Base-by-base conservation (phyloP, 176 grass and related monocot species). In the Areca catechu region DNA sequence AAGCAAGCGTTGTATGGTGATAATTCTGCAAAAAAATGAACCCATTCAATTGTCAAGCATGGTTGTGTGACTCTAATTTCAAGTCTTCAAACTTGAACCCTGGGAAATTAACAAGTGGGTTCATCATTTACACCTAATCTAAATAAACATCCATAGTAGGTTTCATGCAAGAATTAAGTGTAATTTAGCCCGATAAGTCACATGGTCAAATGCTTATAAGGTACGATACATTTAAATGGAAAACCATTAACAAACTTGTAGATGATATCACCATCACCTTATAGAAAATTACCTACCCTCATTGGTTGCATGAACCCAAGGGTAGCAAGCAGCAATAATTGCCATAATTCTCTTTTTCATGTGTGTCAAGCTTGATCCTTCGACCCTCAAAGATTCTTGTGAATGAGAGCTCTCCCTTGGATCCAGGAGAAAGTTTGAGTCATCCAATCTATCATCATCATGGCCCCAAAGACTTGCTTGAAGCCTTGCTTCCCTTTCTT, bases 221-320 rank as follows among this genome's bases (percentile, higher is more conserved):
- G 7, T 10, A 34, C 30, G 7, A 34, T 34, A 34, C 1, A 34
- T 34, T 34, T 34, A 9, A 34, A 34, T 34, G 30, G 30, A 34
- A 4, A 25, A 25, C 24, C 24, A 25, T 25, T 25, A 25, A 25
- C 30, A 34, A 34, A 9, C 7, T 34, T 64, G 16, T 22, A 55
- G 28, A 19, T 58, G 7, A 0, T 54, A 48, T 22, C 52, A 56
- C 17, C 71, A 73, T 48, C 51, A 51, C 4, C 24, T 25, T 25
- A 25, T n/a, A 37, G 20, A 24, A 52, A 60, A 51, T 7, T 7
- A 18, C 63, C 22, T 52, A 96, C 93, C 93, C 91, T 97, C 93
- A 65, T 85, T 88, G 19, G 83, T 97, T 7, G 87, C 93, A 83
- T 97, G 93, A 66, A 97, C 92, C 93, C 86, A 97, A 75, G 93